These are phyloP conservation scores for Collybia mongolica DNA, from an alignment of 768 basidiomycete genomes.

Conservation along the genomic window DNA sequence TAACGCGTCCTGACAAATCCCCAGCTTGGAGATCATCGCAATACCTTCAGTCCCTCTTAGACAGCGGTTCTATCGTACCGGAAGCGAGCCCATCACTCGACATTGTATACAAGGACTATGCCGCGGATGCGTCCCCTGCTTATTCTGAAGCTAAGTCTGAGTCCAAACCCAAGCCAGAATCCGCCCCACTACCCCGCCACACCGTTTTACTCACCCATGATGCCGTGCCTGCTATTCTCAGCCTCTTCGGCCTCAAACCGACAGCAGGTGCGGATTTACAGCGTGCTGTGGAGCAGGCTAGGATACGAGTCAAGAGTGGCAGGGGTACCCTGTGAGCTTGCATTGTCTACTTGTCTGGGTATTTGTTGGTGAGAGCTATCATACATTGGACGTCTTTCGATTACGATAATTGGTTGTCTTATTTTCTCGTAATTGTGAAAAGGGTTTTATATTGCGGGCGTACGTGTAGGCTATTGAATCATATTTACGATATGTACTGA, in stretches of 20 bases:
- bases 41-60: conserved; percentile 62
- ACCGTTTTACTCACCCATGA: conserved; percentile 48
- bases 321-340: neutral
- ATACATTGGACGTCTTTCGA: neutral
- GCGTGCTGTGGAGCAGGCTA: conserved; percentile 65
- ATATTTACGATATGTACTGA: no score
- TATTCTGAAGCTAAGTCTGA: conserved; percentile 6
- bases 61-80: conserved; percentile 54
- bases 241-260: conserved; percentile 42
- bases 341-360: neutral
- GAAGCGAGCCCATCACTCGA: conserved; percentile 56
- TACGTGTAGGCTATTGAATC: no score
- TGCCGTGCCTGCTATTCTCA: conserved; percentile 51
- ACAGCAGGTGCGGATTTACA: conserved; percentile 49
- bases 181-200: conserved; percentile 15
- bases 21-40: conserved; percentile 70
- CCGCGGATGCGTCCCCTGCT: conserved; percentile 7
- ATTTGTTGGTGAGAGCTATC: neutral
- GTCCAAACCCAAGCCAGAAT: neutral
- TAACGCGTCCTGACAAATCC: neutral
- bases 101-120: conserved; percentile 42
- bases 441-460: no score
- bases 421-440: no score
- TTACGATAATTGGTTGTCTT: no score
- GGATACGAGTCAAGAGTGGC: conserved; percentile 27